These are phyloP conservation scores for Volutella citrinella DNA, from an alignment of 2,329 filamentous ascomycete genomes.

Conservation along the genomic window DNA sequence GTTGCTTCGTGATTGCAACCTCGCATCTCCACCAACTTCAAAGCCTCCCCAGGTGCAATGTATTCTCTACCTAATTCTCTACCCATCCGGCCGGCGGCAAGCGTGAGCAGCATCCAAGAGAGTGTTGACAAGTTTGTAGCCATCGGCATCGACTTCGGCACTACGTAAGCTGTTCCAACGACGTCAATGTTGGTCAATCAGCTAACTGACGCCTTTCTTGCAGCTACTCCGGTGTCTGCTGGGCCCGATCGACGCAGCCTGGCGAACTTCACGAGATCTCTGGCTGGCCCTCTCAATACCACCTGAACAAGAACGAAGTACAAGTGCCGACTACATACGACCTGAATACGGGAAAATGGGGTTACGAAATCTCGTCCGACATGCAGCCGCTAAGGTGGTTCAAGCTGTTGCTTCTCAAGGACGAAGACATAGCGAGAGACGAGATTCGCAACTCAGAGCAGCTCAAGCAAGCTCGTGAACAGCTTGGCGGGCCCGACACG, in stretches of 20 bases:
- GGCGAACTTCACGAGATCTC: conserved; percentile 2
- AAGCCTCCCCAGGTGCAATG: no score
- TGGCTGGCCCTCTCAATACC: conserved; percentile 3
- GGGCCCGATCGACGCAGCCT: conserved; percentile 7
- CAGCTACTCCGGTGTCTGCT: conserved; percentile 12
- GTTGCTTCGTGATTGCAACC: no score
- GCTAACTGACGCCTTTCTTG: no score
- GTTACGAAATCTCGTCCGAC: conserved; percentile 8
- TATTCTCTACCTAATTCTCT: no score
- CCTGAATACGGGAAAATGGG: conserved; percentile 6
- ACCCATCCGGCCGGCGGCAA: no score
- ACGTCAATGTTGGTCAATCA: no score
- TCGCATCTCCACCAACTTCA: no score
- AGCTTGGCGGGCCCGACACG: not conserved
- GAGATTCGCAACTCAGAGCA: conserved; percentile 4
- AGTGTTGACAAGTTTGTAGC: conserved; percentile 2
- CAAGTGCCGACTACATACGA: conserved; percentile 13
- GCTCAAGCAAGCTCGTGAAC: conserved; percentile 1
- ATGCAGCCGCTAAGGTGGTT: conserved; percentile 14
- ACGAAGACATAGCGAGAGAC: conserved; percentile 2
- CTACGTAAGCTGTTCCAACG: conserved; percentile 6
- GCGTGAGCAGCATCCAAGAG: not conserved
- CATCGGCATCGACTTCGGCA: conserved; percentile 8
- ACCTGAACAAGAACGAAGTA: not conserved
- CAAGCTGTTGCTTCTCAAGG: conserved; percentile 8